Evolutionary conservation across 345 rosid genomes (phyloP), one percentile per base, ranked within the genome.

Genomic region (Diplotaxis tenuifolia): DNA sequence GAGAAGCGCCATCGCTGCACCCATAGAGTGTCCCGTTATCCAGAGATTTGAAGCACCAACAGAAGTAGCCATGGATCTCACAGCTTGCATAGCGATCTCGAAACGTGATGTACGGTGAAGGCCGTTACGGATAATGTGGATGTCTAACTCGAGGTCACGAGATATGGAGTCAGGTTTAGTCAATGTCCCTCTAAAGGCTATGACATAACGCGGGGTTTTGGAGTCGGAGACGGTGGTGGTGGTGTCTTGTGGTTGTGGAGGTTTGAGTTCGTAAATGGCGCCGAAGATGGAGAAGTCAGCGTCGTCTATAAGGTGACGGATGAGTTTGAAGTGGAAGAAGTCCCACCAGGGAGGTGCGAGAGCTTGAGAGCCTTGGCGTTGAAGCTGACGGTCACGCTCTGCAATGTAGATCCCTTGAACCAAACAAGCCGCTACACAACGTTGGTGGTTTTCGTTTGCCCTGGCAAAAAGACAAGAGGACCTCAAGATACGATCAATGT

Each of bases 11-110:
- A 90, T 78, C 9, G 96, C 91, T 32, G 99, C 84, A 28, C 99
- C 99, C 7, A 94, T 79, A 52, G 96, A 92, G 72, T 94, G 96
- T 22, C 99, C 99, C 0, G 96, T 86, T 62, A 94, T 23, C 97
- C 96, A 94, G 18, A 92, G 83, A 7, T 83, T 86, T 1, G 92
- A 85, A 27, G 78, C 84, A 0, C 91, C 95, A 0, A 79, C 85
- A 10, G 85, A 32, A 58, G 83, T 82, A 29, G 34, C 6, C 85
- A 82, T 80, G 62, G 85, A 86, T 54, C 53, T 76, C 10, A 86
- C 86, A 0, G 96, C 96, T 71, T 91, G 89, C 75, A 88, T 83
- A 0, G 86, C 97, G 6, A 83, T 84, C 78, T 88, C 85, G 7
- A 83, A 87, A 5, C 96, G 92, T 2, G 95, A 84, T 4, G 89